A percentile compares a stretch with the other conserved stretches of the same genome.
Evolutionary conservation across 805 yeast species (phyloP).

Genomic region (Pichia exigua): DNA sequence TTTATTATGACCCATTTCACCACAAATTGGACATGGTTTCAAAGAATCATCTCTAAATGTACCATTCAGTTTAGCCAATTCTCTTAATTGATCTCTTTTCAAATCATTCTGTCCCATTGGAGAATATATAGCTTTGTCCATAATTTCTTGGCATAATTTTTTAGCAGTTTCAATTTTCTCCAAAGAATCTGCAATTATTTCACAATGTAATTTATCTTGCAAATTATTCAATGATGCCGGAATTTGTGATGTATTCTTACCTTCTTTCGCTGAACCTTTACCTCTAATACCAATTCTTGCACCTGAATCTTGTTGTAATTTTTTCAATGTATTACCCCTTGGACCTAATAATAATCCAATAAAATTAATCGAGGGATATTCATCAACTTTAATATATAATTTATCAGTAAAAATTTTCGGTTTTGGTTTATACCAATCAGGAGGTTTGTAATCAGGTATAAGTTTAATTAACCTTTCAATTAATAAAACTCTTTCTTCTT

Average conservation of each 20-base stretch:
- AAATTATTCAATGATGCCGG: conserved; percentile 45
- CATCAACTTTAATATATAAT: conserved; percentile 74
- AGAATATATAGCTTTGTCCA: conserved; percentile 74
- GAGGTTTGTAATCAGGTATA: conserved; percentile 75
- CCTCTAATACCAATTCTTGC: conserved; percentile 91
- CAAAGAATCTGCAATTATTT: conserved; percentile 75
- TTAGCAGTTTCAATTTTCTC: conserved; percentile 72
- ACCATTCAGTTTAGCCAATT: conserved; percentile 90
- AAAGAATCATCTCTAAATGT: conserved; percentile 70
- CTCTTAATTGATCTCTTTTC: conserved; percentile 84
- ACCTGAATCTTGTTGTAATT: conserved; percentile 76
- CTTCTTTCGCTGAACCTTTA: conserved; percentile 92
- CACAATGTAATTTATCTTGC: conserved; percentile 83
- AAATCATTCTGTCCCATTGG: conserved; percentile 93
- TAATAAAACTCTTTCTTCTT: conserved; percentile 70
- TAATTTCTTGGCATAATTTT: conserved; percentile 61
- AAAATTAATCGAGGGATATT: conserved; percentile 87
- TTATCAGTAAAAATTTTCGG: conserved; percentile 67
- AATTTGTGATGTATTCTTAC: conserved; percentile 48
- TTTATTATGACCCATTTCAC: conserved; percentile 55
- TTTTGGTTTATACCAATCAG: conserved; percentile 56
- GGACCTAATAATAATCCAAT: conserved; percentile 91
- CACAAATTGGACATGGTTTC: conserved; percentile 57
- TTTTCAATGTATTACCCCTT: conserved; percentile 82
- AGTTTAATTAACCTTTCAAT: conserved; percentile 67